Evolutionary conservation across 345 rosid genomes (phyloP), one percentile per base, ranked within the genome.

Genomic region (Eucalyptus urophylla): DNA sequence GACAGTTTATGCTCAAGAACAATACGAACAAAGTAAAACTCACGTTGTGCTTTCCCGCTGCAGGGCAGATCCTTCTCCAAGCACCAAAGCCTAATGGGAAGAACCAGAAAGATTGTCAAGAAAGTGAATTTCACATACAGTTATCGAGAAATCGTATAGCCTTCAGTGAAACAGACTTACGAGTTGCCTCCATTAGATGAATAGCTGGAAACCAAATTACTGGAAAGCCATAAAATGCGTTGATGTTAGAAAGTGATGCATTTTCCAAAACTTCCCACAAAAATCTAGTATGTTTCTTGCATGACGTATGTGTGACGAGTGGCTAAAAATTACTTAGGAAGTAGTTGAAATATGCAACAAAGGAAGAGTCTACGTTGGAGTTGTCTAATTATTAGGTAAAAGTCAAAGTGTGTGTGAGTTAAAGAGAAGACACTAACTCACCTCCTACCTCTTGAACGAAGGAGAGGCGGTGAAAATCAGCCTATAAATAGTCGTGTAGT

Each of bases 171-270:
- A 67, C 7, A 60, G 51, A 76, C 99, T 94, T 91, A 97, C 99
- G 90, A 90, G 92, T 93, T 93, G 88, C 86, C 91, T 33, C 45
- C 92, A 4, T 90, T 65, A 85, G 94, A 90, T 3, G 95, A 90
- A 87, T 88, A 92, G 91, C 96, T 93, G 6, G 99, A 94, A 88
- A 94, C 89, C 89, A 96, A 83, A 92, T 97, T 97, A 93, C 98
- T 96, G 95, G 86, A 49, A 86, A 33, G 31, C 24, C 13, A 89
- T 14, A 40, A 80, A 89, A 51, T 86, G n/a, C 86, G 88, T 45
- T 51, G 0, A 0, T 51, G 56, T 51, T 51, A 51, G 56, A 0
- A 51, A 51, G 2, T 51, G 56, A 51, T 51, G 0, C 56, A 17
- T 51, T 51, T 51, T 51, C 56, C 56, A 51, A 51, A 51, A 51